Percentiles rank a stretch among this genome's conserved stretches.
Conservation (phyloP, 108 stramenopile genomes). For the Aurantiochytrium sp. region DNA sequence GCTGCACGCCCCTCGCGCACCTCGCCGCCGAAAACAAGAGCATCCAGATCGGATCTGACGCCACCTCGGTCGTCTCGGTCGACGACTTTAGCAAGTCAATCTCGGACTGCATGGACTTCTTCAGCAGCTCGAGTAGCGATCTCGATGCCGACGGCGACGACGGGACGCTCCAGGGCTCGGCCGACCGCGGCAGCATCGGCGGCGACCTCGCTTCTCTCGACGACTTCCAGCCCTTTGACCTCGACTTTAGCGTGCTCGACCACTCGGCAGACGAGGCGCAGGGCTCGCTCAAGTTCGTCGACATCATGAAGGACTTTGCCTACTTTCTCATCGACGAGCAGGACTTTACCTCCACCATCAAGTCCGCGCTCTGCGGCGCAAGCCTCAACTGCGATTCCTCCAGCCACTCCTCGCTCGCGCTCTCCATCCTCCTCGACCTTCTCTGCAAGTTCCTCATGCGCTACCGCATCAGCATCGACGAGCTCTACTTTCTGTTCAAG, state of each 20-base stretch:
- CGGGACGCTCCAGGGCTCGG: background rate
- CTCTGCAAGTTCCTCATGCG: background rate
- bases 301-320: conserved; percentile 30
- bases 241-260: conserved; percentile 3
- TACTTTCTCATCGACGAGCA: conserved; percentile 16
- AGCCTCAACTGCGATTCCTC: background rate
- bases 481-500: conserved; percentile 7
- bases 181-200: background rate
- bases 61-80: background rate
- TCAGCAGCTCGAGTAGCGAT: background rate
- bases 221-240: conserved; percentile 18
- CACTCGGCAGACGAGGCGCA: background rate
- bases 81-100: conserved; percentile 7
- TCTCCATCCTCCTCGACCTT: background rate
- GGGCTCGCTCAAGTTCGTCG: background rate
- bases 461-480: background rate
- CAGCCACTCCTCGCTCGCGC: background rate
- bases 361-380: background rate
- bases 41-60: background rate
- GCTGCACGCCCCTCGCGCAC: background rate
- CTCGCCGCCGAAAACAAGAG: background rate
- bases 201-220: background rate
- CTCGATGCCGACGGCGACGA: background rate
- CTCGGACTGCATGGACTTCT: conserved; percentile 21
- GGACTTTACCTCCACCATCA: background rate